Evolutionary conservation across 2,329 filamentous ascomycete species (phyloP).

Genomic region (Talaromyces sp.): DNA sequence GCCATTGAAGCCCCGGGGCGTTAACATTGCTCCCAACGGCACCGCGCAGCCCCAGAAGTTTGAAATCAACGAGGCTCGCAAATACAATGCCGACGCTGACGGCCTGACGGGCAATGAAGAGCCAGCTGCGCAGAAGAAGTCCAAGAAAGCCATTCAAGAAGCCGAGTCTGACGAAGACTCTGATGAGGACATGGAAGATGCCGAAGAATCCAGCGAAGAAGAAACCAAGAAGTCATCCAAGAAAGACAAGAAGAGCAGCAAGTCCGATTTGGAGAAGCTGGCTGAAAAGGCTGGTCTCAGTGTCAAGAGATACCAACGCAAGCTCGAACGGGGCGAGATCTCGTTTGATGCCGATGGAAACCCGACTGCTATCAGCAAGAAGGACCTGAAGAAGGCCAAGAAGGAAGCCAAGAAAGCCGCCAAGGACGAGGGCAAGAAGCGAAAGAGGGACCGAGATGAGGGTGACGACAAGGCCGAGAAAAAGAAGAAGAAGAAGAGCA

Average conservation of each 20-base stretch:
- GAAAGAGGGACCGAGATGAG: conserved; percentile 55
- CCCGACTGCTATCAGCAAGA: conserved; percentile 65
- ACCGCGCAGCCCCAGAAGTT: conserved; percentile 61
- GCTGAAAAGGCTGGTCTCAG: conserved; percentile 64
- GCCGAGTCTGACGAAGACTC: conserved; percentile 23
- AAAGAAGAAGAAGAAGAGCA: conserved; percentile 52
- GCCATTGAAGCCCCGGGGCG: conserved; percentile 70
- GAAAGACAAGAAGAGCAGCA: conserved; percentile 44
- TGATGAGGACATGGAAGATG: conserved; percentile 29
- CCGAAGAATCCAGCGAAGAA: conserved; percentile 22
- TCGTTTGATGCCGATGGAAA: conserved; percentile 59
- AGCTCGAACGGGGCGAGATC: conserved; percentile 70
- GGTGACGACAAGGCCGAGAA: conserved; percentile 50
- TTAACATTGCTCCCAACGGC: conserved; percentile 69
- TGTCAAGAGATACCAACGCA: conserved; percentile 70
- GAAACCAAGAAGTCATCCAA: conserved; percentile 36
- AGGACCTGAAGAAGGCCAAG: conserved; percentile 67
- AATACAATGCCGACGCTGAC: conserved; percentile 93
- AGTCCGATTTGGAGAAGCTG: conserved; percentile 48
- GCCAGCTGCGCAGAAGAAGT: conserved; percentile 40
- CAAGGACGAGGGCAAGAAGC: conserved; percentile 59
- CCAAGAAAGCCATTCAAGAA: conserved; percentile 42
- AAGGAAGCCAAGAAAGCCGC: conserved; percentile 56
- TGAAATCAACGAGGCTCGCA: conserved; percentile 82
- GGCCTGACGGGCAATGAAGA: conserved; percentile 64